A percentile compares a stretch with the other conserved stretches of the same genome.
phyloP scores from a whole-genome alignment of 2,329 filamentous ascomycete species.

The Pestalotiopsis sp. region DNA sequence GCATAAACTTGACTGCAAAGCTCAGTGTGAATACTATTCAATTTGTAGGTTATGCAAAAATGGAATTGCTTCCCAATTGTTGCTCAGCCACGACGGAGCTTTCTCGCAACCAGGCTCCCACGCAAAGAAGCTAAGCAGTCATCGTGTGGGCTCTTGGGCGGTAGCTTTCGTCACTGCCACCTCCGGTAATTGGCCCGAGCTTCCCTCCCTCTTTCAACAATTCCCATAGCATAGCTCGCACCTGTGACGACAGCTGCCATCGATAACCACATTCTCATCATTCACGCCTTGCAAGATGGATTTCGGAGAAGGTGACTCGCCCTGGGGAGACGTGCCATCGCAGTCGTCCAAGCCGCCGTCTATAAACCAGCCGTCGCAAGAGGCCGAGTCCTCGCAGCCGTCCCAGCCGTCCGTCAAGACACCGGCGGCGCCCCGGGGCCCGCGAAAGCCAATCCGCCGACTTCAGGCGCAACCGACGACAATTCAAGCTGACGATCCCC shows the following conservation, averaged over 20 bases:
- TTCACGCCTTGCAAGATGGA: constrained; percentile 33
- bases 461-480: constrained; percentile 75
- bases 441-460: constrained; percentile 46
- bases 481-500: constrained; percentile 74
- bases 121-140: neutral
- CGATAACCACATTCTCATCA: neutral
- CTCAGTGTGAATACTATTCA: neutral
- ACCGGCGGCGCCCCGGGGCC: constrained; percentile 19
- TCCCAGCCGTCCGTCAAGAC: constrained; percentile 30
- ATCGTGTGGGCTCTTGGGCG: neutral
- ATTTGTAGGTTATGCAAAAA: too few species aligned
- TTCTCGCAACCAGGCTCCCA: neutral
- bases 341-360: constrained; percentile 31
- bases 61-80: neutral
- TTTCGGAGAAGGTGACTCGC: constrained; percentile 44
- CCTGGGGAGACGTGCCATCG: constrained; percentile 45
- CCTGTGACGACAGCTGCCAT: constrained; percentile 6
- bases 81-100: neutral
- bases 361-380: constrained; percentile 19
- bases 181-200: constrained; percentile 8
- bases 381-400: constrained; percentile 28
- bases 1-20: neutral
- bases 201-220: constrained; percentile 6
- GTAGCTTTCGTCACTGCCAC: constrained; percentile 5
- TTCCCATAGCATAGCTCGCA: constrained; percentile 4